A percentile compares a stretch with the other conserved stretches of the same genome.
Conservation (phyloP, 257 asterid genomes). For the Fraxinus quadrangulata region DNA sequence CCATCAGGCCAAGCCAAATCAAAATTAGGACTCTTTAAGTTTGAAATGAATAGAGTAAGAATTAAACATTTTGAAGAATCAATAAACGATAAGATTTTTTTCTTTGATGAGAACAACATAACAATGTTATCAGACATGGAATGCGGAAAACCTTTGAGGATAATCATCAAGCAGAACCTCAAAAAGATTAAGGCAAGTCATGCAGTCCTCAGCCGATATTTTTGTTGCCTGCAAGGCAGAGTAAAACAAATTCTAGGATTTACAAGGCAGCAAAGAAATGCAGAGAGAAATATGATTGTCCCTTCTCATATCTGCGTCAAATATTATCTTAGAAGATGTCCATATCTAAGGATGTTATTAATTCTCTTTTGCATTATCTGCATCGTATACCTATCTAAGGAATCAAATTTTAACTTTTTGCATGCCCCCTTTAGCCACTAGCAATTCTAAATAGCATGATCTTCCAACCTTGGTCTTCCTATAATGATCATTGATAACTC, state of each 20-base stretch:
- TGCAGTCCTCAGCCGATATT: slow-evolving; percentile 73
- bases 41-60: slow-evolving; percentile 9
- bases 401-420: neutral
- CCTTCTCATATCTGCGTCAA: slow-evolving; percentile 14
- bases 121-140: slow-evolving; percentile 18
- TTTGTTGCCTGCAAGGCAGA: slow-evolving; percentile 71
- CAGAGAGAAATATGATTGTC: neutral
- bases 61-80: slow-evolving; percentile 1
- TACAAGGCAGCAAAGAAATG: slow-evolving; percentile 15
- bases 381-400: neutral
- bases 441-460: slow-evolving; percentile 18
- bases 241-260: slow-evolving; percentile 20
- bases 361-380: neutral
- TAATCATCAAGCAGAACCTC: slow-evolving; percentile 87
- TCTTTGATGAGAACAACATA: neutral
- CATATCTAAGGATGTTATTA: neutral
- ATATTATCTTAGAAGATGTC: neutral
- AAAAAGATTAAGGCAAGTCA: slow-evolving; percentile 77
- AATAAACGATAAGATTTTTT: neutral
- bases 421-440: slow-evolving; percentile 3
- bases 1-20: slow-evolving; percentile 6
- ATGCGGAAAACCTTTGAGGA: slow-evolving; percentile 65
- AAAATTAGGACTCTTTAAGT: neutral
- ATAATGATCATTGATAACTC: neutral
- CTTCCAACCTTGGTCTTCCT: slow-evolving; percentile 7